phyloP scores from a whole-genome alignment of 2,329 filamentous ascomycete species.

The Cytospora piceae region DNA sequence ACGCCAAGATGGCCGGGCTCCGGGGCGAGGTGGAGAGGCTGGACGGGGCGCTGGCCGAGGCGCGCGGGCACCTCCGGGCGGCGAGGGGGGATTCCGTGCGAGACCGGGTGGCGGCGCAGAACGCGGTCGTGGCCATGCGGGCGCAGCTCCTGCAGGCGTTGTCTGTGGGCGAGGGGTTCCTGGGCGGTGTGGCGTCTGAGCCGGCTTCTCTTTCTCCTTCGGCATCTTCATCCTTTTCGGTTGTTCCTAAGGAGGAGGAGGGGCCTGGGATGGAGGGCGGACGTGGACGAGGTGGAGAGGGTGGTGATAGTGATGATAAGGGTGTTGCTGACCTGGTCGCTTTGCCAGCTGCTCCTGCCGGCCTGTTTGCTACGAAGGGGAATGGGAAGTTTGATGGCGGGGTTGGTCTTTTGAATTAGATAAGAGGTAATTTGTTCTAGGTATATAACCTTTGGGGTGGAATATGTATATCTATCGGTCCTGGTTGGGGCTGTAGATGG shows the following conservation, averaged over 20 bases:
- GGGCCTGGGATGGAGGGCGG: too few relatives aligned
- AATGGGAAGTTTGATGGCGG: background rate
- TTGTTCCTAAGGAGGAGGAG: background rate
- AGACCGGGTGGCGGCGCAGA: constrained; percentile 7
- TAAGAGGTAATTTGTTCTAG: too few relatives aligned
- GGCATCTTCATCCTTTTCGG: too few relatives aligned
- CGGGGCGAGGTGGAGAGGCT: constrained; percentile 7
- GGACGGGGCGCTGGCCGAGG: constrained; percentile 7
- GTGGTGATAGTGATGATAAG: background rate
- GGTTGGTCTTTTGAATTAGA: background rate
- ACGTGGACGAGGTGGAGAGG: too few relatives aligned
- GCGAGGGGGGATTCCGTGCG: background rate
- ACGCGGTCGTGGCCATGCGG: constrained; percentile 20
- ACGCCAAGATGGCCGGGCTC: constrained; percentile 2
- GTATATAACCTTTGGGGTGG: background rate
- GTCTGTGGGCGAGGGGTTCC: constrained; percentile 25
- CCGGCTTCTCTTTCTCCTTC: background rate
- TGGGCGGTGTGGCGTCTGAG: constrained; percentile 2
- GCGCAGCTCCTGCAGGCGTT: constrained; percentile 23
- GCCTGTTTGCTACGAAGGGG: background rate
- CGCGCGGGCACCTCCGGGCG: background rate
- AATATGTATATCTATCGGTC: background rate
- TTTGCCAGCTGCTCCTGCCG: background rate
- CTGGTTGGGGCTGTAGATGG: background rate
- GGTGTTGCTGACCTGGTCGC: background rate